Evolutionary conservation across 257 asterid species (phyloP).

Genomic region (Scutellaria barbata): DNA sequence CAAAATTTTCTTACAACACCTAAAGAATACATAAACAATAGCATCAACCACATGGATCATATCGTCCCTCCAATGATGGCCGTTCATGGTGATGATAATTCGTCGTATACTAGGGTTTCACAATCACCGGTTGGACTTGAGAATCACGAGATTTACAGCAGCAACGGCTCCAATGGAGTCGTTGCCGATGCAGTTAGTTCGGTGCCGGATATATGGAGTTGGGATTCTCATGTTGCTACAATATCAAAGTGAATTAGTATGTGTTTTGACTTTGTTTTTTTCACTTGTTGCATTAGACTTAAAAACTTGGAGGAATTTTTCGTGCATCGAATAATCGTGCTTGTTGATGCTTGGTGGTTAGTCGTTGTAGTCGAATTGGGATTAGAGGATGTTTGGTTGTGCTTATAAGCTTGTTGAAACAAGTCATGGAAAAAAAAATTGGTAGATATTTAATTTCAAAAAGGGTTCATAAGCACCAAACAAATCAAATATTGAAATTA

Average conservation of each 20-base stretch:
- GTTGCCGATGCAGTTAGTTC: slow-evolving; percentile 42
- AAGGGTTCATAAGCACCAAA: too few relatives aligned
- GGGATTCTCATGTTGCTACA: slow-evolving; percentile 62
- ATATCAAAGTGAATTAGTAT: slow-evolving; percentile 45
- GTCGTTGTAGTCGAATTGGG: neutral
- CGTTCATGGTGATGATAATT: slow-evolving; percentile 33
- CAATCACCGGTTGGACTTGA: slow-evolving; percentile 40
- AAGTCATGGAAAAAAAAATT: too few relatives aligned
- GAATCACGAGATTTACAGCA: slow-evolving; percentile 43
- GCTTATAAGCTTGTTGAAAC: neutral
- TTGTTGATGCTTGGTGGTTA: neutral
- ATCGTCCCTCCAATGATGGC: slow-evolving; percentile 49
- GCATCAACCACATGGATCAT: slow-evolving; percentile 41
- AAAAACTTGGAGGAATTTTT: slow-evolving; percentile 13
- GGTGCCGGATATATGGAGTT: slow-evolving; percentile 61
- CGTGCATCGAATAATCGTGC: neutral
- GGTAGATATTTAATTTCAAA: too few relatives aligned
- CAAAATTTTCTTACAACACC: slow-evolving; percentile 69
- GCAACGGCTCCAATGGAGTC: slow-evolving; percentile 45
- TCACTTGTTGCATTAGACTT: neutral
- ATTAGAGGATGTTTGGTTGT: neutral
- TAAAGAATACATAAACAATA: slow-evolving; percentile 41
- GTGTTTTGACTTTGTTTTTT: neutral
- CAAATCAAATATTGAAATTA: too few relatives aligned
- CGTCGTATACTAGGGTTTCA: slow-evolving; percentile 42